Conservation (phyloP, 177 flowering plant genomes). For the Vitis hybrid region DNA sequence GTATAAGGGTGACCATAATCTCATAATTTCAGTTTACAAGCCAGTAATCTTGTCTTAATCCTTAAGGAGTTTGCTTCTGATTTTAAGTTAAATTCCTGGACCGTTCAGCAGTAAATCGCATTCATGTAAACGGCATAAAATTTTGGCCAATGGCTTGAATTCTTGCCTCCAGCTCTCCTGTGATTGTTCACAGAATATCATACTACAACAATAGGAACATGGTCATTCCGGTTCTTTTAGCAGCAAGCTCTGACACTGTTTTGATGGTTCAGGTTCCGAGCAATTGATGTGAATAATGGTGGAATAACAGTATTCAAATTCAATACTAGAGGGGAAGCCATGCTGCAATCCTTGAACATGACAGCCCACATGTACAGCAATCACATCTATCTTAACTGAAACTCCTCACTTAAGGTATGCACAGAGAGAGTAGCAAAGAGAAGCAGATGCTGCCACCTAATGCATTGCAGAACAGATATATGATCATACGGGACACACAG, state of each 20-base stretch:
- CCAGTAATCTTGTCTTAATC: no score
- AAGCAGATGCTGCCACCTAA: no score
- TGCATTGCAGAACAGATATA: neutral
- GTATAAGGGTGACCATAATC: slow-evolving; percentile 25
- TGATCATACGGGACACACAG: neutral
- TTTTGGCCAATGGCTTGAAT: neutral
- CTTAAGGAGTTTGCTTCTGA: neutral
- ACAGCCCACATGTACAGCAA: slow-evolving; percentile 74
- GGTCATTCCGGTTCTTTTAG: neutral
- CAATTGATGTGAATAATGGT: slow-evolving; percentile 65
- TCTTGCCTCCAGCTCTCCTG: neutral
- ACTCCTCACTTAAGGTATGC: neutral
- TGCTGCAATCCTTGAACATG: slow-evolving; percentile 68
- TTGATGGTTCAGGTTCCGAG: slow-evolving; percentile 55
- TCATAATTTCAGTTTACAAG: neutral
- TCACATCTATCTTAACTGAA: slow-evolving; percentile 45
- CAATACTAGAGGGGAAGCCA: slow-evolving; percentile 55
- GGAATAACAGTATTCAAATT: slow-evolving; percentile 61
- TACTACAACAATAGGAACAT: neutral
- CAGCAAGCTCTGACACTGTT: neutral
- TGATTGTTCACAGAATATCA: neutral
- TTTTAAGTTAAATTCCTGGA: neutral
- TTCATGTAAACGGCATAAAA: neutral
- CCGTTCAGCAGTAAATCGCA: neutral
- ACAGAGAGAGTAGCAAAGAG: no score